Conservation (phyloP, 2,329 filamentous ascomycete genomes). For the Pseudomassariella vexata region DNA sequence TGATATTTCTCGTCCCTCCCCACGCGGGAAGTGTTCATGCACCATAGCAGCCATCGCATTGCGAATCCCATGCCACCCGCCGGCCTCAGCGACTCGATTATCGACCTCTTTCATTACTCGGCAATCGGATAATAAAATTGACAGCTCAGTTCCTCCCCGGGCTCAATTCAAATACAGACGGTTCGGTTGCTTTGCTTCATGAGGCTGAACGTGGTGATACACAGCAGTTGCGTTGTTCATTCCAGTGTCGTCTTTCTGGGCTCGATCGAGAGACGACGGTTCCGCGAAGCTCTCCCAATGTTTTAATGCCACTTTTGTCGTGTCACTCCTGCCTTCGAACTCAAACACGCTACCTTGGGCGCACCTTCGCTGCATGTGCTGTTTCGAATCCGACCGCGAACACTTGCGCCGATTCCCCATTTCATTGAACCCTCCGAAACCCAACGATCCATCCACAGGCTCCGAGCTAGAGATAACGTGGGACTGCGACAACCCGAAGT, state of each 20-base stretch:
- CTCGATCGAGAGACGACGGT: background rate
- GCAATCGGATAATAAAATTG: background rate
- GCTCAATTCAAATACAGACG: background rate
- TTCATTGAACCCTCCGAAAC: constrained; percentile 7
- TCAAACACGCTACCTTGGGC: background rate
- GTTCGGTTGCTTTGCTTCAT: background rate
- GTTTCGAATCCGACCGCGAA: constrained; percentile 1
- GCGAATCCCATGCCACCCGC: background rate
- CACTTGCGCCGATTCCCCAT: constrained; percentile 6
- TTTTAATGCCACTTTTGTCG: background rate
- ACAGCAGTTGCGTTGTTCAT: constrained; percentile 1
- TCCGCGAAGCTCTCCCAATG: background rate
- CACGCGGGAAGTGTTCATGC: no score
- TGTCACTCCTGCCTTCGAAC: background rate
- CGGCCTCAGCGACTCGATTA: background rate
- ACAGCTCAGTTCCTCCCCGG: background rate
- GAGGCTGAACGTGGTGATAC: no score
- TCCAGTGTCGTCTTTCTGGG: background rate
- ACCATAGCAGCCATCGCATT: constrained; percentile 1
- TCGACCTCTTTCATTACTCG: background rate
- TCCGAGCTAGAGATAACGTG: no score
- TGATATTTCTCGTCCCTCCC: background rate
- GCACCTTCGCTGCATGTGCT: background rate
- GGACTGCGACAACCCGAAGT: constrained; percentile 36
- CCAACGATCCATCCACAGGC: background rate